Base-by-base conservation (phyloP, 106 monocot species). In the Phalaenopsis equestris region DNA sequence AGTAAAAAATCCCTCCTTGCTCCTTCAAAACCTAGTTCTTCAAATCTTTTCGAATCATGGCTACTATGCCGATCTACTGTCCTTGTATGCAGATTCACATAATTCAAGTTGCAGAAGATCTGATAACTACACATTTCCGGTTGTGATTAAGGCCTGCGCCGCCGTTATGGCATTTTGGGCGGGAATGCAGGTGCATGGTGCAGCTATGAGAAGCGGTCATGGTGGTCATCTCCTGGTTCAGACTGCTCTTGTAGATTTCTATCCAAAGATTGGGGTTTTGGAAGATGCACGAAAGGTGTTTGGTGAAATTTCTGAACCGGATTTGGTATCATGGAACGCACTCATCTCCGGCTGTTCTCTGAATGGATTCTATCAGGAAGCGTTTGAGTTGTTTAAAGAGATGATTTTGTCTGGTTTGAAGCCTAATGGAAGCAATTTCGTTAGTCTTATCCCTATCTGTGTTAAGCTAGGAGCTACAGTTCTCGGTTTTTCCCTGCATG, bases 241-340 rank as follows among this genome's bases (percentile, higher is more conserved):
- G 68, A 90, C 93, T 67, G 79, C 93, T 56, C 85, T 93, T 39
- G 77, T 91, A 36, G 89, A 91, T 76, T 84, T 89, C 83, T 93
- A 93, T 30, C 82, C 87, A 3, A 93, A 91, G 80, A 73, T n/a
- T 11, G 84, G 89, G 7, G 30, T 9, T 42, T 36, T 91, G 73
- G 81, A 45, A 8, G 39, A 10, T n/a, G 78, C 90, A 8, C 45
- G 67, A 36, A 82, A 76, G 73, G 89, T 91, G 56, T 93, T 93
- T 72, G 93, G 89, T 80, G 77, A 47, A 86, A 89, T 93, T 58
- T 11, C 78, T 77, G 45, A 77, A 0, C 85, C 84, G 84, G 93
- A 93, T 75, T 84, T 86, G 80, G 77, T 93, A 24, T 84, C 89
- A 1, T 93, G 89, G 89, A 93, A 93, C 52, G 88, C 86, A 0